Evolutionary conservation across 352 stramenopile species (phyloP).

Genomic region (Aphanomyces invadans): DNA sequence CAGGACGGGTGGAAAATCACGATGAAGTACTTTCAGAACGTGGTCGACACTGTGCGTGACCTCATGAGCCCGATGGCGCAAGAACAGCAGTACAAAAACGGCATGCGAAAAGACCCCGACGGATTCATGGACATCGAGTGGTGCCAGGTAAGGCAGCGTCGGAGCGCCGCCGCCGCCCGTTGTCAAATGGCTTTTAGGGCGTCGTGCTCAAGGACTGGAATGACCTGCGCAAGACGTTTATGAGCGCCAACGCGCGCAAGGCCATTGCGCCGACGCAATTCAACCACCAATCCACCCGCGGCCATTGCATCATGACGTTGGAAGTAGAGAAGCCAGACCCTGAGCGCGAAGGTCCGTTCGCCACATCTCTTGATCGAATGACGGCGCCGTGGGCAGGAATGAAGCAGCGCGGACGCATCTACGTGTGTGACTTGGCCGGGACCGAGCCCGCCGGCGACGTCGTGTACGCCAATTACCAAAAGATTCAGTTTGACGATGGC

Average conservation of each 20-base stretch:
- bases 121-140: constrained; percentile 95
- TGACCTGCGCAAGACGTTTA: constrained; percentile 86
- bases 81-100: constrained; percentile 92
- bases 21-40: constrained; percentile 97
- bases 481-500: constrained; percentile 84
- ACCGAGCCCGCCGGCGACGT: constrained; percentile 92
- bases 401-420: constrained; percentile 86
- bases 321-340: constrained; percentile 91
- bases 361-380: not conserved
- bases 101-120: constrained; percentile 91
- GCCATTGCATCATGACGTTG: constrained; percentile 94
- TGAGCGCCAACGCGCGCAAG: constrained; percentile 87
- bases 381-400: no score
- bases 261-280: constrained; percentile 92
- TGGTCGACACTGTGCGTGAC: constrained; percentile 92
- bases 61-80: constrained; percentile 90
- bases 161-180: no score
- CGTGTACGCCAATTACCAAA: constrained; percentile 91
- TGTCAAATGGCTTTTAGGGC: constrained; percentile 27
- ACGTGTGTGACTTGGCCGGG: constrained; percentile 90
- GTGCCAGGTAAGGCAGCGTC: constrained; percentile 82
- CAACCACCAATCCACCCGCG: constrained; percentile 90
- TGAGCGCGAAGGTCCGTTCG: constrained; percentile 46
- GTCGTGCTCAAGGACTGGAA: constrained; percentile 91
- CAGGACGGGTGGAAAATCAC: constrained; percentile 94